These are phyloP conservation scores for Taphrina deformans DNA, from an alignment of 1,139 yeast species.

Conservation along the genomic window DNA sequence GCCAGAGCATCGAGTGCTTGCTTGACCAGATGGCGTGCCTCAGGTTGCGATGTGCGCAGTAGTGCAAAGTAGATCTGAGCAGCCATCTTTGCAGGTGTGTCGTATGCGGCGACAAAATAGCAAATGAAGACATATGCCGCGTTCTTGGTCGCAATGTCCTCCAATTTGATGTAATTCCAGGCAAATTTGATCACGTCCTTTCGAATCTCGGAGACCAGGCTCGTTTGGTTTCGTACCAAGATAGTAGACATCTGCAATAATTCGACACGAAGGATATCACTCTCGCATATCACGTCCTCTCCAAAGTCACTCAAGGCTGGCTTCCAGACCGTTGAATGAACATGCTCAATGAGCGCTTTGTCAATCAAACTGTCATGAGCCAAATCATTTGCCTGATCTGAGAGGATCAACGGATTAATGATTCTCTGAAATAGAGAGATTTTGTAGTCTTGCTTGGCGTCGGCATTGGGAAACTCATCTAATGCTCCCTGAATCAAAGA, in stretches of 20 bases:
- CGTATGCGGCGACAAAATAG: constrained; percentile 81
- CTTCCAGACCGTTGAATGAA: constrained; percentile 70
- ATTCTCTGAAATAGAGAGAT: constrained; percentile 25
- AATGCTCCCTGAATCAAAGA: neutral
- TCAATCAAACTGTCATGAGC: constrained; percentile 34
- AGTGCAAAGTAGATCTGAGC: constrained; percentile 91
- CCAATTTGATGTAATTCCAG: constrained; percentile 89
- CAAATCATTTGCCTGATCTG: neutral
- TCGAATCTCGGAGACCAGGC: constrained; percentile 60
- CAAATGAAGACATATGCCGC: constrained; percentile 90
- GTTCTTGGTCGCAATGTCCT: constrained; percentile 85
- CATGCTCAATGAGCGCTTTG: constrained; percentile 58
- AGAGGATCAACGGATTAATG: constrained; percentile 28
- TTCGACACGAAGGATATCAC: constrained; percentile 75
- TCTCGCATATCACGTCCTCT: constrained; percentile 64
- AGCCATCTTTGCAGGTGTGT: constrained; percentile 83
- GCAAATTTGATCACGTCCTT: constrained; percentile 90
- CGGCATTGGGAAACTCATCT: neutral
- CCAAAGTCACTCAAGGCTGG: constrained; percentile 48
- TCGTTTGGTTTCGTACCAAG: constrained; percentile 68
- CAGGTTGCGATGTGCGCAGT: constrained; percentile 79
- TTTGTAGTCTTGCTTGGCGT: constrained; percentile 3
- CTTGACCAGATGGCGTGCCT: constrained; percentile 76
- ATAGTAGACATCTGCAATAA: constrained; percentile 78
- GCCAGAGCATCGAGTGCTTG: constrained; percentile 88